These are phyloP conservation scores for Onygena corvina DNA, from an alignment of 2,329 filamentous ascomycete genomes.

Conservation along the genomic window DNA sequence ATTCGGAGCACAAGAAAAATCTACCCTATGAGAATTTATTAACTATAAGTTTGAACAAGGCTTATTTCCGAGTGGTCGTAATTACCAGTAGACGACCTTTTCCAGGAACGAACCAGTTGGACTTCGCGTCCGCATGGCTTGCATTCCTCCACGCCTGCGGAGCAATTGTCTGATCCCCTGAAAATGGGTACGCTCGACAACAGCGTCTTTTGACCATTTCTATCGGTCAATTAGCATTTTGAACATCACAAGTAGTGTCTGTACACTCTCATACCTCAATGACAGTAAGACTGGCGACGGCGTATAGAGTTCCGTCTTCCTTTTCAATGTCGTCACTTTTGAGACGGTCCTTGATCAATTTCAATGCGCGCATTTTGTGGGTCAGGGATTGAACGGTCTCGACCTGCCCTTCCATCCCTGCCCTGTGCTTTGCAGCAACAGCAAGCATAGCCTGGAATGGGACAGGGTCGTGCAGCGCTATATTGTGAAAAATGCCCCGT, in stretches of 20 bases:
- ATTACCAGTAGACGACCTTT: conserved; percentile 26
- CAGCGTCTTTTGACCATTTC: conserved; percentile 27
- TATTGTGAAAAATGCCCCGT: conserved; percentile 23
- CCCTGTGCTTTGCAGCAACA: conserved; percentile 25
- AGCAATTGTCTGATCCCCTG: conserved; percentile 22
- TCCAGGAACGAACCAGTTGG: conserved; percentile 22
- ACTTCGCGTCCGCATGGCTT: conserved; percentile 20
- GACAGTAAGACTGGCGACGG: conserved; percentile 25
- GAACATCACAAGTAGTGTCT: not conserved
- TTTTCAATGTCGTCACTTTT: conserved; percentile 19
- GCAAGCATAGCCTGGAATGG: conserved; percentile 27
- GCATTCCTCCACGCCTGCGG: conserved; percentile 23
- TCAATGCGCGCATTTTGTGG: conserved; percentile 25
- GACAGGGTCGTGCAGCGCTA: conserved; percentile 23
- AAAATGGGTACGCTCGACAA: conserved; percentile 24
- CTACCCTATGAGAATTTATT: conserved; percentile 19
- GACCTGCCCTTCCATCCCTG: conserved; percentile 22
- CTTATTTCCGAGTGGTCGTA: not conserved
- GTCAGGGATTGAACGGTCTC: conserved; percentile 26
- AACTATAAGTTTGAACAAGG: not conserved
- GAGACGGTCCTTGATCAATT: conserved; percentile 23
- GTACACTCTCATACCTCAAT: conserved; percentile 21
- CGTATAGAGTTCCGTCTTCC: conserved; percentile 24
- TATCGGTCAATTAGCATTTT: conserved; percentile 10
- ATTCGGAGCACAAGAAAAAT: conserved; percentile 24